Base-by-base conservation (phyloP, 2,329 filamentous ascomycete species). In the Sporothrix schenckii region DNA sequence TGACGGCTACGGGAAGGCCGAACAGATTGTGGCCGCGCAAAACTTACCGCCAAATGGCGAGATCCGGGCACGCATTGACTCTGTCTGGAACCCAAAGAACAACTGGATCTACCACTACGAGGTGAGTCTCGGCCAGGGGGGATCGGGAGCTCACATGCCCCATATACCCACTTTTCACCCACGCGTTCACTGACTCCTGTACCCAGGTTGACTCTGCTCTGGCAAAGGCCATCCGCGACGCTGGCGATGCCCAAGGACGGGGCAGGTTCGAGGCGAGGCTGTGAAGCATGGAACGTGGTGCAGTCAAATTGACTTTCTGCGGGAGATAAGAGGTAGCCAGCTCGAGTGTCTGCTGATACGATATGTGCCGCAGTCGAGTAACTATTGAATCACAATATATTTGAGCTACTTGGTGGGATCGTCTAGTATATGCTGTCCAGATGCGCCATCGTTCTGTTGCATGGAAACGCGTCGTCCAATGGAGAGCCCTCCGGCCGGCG, bases 71-170 rank as follows among this genome's bases (percentile, higher is more conserved):
- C 68, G 68, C n/a, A 63, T 70, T 10, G 27, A 44, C 4, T 41
- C 47, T 16, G 56, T 72, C 2, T 72, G 54, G 53, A 11, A 56
- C 6, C 21, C 47, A 2, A 67, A 65, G 27, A 14, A 72, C 19
- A 58, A 56, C 39, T 72, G 68, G 70, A 72, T 72, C n/a, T 70
- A 70, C 41, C 24, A 68, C 24, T 68, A 72, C 21, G 70, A 71
- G 66, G 70, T 70, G 30, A 6, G 21, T 6, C 21, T 52, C 34
- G 34, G 34, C 34, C 11, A 47, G 7, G 16, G 16, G 16, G 16
- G 11, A 34, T 34, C 7, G 4, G 4, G 34, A 34, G 34, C 34
- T 34, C 6, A 34, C 34, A 34, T 34, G 27, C 34, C 34, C 34
- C 34, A 7, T 34, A 5, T 34, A 34, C 34, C 34, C 34, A 34